Conservation (phyloP, 768 basidiomycete genomes). For the Boletus vermiculosoides region DNA sequence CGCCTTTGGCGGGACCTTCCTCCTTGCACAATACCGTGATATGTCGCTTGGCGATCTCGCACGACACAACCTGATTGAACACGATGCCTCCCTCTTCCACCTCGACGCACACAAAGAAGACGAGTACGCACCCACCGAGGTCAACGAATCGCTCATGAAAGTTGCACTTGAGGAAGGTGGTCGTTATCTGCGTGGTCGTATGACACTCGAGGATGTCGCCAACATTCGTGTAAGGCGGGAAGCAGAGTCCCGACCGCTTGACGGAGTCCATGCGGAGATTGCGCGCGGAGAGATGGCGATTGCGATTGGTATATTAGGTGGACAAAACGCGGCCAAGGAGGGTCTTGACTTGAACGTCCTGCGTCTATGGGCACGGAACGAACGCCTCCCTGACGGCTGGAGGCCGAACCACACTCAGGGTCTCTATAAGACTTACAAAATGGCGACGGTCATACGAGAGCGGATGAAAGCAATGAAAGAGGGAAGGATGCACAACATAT, state of each 20-base stretch:
- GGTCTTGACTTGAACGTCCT: conserved; percentile 49
- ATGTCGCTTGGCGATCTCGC: conserved; percentile 43
- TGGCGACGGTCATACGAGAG: conserved; percentile 28
- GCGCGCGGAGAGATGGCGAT: conserved; percentile 70
- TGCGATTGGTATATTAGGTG: conserved; percentile 49
- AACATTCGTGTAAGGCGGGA: conserved; percentile 54
- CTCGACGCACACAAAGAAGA: conserved; percentile 39
- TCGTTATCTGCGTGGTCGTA: conserved; percentile 28
- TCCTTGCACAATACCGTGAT: conserved; percentile 38
- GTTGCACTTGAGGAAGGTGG: conserved; percentile 36
- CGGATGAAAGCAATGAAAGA: conserved; percentile 26
- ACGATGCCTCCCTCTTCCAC: conserved; percentile 62
- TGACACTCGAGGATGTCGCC: conserved; percentile 41
- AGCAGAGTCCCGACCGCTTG: conserved; percentile 40
- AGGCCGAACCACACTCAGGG: conserved; percentile 30
- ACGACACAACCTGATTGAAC: conserved; percentile 52
- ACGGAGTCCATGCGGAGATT: conserved; percentile 52
- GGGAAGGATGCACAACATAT: conserved; percentile 17
- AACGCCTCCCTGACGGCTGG: conserved; percentile 48
- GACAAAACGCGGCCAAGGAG: conserved; percentile 34
- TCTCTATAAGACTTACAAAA: conserved; percentile 30
- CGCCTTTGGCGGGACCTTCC: conserved; percentile 43
- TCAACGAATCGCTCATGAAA: conserved; percentile 39
- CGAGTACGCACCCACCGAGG: conserved; percentile 45
- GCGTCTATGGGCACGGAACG: conserved; percentile 48